Percentiles rank a stretch among this genome's conserved stretches.
These are phyloP conservation scores for Taiozyma sp. DNA, from an alignment of 1,139 yeast genomes.

Conservation along the genomic window DNA sequence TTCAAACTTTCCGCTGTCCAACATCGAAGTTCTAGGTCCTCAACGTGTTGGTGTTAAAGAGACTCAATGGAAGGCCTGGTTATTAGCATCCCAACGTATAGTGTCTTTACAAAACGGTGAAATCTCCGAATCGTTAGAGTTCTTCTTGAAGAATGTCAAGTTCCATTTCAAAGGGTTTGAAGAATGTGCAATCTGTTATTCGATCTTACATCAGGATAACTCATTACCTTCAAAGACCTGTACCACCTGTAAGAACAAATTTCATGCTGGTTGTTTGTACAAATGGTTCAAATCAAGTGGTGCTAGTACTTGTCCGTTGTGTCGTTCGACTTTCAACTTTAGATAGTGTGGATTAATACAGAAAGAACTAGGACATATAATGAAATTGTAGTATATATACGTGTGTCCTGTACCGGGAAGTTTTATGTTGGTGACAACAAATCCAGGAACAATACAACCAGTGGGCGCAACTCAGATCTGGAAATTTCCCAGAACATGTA, in stretches of 20 bases:
- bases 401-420: background rate
- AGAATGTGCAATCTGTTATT: constrained; percentile 95
- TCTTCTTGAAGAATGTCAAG: constrained; percentile 75
- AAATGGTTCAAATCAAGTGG: constrained; percentile 97
- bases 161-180: constrained; percentile 89
- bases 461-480: background rate
- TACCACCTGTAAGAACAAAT: constrained; percentile 85
- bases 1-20: constrained; percentile 65
- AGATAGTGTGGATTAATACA: constrained; percentile 4
- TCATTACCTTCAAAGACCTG: constrained; percentile 88
- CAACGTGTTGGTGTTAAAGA: constrained; percentile 87
- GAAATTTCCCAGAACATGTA: background rate
- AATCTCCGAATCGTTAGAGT: constrained; percentile 73
- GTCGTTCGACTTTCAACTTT: constrained; percentile 44
- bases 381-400: background rate
- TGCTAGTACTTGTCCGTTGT: constrained; percentile 87
- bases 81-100: constrained; percentile 82
- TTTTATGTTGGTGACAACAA: background rate
- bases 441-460: background rate
- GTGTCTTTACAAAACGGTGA: constrained; percentile 72
- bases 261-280: constrained; percentile 95
- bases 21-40: constrained; percentile 72
- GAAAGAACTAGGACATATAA: background rate
- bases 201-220: constrained; percentile 79
- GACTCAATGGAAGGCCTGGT: constrained; percentile 94